These are phyloP conservation scores for Zasmidium citrigriseum DNA, from an alignment of 2,329 filamentous ascomycete genomes.

Conservation along the genomic window DNA sequence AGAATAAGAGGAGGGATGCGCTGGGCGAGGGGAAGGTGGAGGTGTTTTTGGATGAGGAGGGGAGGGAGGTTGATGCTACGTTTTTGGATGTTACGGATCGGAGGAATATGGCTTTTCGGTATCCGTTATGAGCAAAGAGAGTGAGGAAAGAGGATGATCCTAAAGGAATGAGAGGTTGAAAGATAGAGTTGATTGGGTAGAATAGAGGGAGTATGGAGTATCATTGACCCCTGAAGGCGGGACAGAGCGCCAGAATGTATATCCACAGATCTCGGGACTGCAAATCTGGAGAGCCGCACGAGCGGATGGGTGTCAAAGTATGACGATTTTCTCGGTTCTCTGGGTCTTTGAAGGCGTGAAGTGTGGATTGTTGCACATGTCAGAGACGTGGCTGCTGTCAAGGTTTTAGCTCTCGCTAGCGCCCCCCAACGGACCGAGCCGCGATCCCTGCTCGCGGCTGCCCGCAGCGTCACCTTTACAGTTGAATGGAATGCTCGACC, in stretches of 20 bases:
- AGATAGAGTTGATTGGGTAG: no score
- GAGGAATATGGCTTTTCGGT: conserved; percentile 16
- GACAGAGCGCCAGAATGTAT: no score
- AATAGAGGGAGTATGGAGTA: no score
- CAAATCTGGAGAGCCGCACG: no score
- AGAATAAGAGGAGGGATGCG: conserved; percentile 14
- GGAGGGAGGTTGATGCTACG: conserved; percentile 23
- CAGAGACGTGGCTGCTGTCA: no score
- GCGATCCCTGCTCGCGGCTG: neutral
- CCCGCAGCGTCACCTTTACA: neutral
- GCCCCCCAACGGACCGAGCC: neutral
- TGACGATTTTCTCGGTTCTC: no score
- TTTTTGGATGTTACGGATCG: conserved; percentile 19
- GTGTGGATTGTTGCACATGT: neutral
- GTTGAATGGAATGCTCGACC: neutral
- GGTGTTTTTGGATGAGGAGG: conserved; percentile 29
- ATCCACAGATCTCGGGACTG: no score
- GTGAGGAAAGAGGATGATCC: no score
- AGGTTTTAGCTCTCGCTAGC: neutral
- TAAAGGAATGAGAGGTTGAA: no score
- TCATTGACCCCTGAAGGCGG: no score
- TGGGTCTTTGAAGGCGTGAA: neutral
- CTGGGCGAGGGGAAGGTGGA: conserved; percentile 22
- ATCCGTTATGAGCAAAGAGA: conserved; percentile 5
- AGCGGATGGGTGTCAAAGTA: no score